Conservation (phyloP, 2,329 filamentous ascomycete species). For the Diplodia intermedia region DNA sequence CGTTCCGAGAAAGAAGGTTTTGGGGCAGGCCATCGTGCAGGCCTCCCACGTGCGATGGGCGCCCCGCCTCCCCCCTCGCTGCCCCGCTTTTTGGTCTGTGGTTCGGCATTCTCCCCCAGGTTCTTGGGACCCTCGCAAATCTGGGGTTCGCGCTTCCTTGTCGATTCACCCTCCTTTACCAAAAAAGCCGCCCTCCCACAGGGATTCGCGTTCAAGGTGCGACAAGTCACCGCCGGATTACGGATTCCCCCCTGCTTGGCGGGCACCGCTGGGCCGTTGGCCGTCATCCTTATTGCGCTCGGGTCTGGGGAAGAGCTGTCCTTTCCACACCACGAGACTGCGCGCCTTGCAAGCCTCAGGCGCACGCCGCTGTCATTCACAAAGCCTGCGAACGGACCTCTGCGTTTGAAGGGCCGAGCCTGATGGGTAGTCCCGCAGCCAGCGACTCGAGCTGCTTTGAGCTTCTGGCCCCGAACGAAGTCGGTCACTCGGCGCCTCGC, state of each 20-base stretch:
- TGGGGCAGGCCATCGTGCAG: slow-evolving; percentile 15
- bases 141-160: slow-evolving; percentile 23
- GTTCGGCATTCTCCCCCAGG: slow-evolving; percentile 11
- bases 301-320: background rate
- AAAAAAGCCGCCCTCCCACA: background rate
- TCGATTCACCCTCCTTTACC: background rate
- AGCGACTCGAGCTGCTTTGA: background rate
- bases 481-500: background rate
- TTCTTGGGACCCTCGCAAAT: slow-evolving; percentile 25
- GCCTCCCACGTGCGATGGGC: slow-evolving; percentile 22
- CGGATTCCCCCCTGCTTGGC: slow-evolving; percentile 18
- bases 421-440: background rate
- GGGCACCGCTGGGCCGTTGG: background rate
- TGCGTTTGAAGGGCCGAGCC: background rate
- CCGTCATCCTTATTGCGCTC: background rate
- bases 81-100: slow-evolving; percentile 6
- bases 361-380: background rate
- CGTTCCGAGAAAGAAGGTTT: slow-evolving; percentile 9
- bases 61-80: background rate
- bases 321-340: slow-evolving; percentile 15
- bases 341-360: slow-evolving; percentile 15
- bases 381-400: background rate
- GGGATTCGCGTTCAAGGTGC: background rate
- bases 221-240: slow-evolving; percentile 3
- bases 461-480: background rate